A percentile compares a stretch with the other conserved stretches of the same genome.
Evolutionary conservation across 257 asterid genomes (phyloP).

Genomic region (Rhazya stricta): DNA sequence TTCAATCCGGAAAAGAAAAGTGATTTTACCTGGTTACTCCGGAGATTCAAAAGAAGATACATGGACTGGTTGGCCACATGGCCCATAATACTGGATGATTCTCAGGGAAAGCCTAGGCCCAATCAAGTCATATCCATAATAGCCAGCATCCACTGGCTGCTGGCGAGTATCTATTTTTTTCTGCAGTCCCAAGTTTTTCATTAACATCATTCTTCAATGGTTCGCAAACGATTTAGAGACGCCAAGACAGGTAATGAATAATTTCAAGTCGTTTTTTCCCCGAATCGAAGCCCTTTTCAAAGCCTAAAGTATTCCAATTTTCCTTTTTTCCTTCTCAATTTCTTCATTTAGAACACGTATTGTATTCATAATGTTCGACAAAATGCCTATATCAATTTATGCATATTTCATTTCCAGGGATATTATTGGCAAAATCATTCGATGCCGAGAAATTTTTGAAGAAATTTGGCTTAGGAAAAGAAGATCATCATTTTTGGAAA

Average conservation of each 20-base stretch:
- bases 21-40: neutral
- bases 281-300: neutral
- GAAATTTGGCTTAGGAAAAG: constrained; percentile 75
- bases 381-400: constrained; percentile 19
- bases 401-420: constrained; percentile 21
- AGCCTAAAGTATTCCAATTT: neutral
- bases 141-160: neutral
- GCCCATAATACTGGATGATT: too few relatives aligned
- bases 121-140: neutral
- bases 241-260: constrained; percentile 32
- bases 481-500: constrained; percentile 90
- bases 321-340: neutral
- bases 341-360: neutral
- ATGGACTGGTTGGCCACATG: too few relatives aligned
- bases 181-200: neutral
- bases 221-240: constrained; percentile 37
- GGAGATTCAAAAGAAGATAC: too few relatives aligned
- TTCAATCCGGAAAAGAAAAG: neutral
- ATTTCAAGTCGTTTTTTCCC: too few relatives aligned
- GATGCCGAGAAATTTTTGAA: constrained; percentile 51
- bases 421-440: constrained; percentile 35
- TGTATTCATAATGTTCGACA: constrained; percentile 20
- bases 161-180: neutral
- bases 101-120: neutral
- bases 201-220: constrained; percentile 22